Conservation (phyloP, 225 moss, liverwort and hornwort genomes). For the Bryum argenteum region DNA sequence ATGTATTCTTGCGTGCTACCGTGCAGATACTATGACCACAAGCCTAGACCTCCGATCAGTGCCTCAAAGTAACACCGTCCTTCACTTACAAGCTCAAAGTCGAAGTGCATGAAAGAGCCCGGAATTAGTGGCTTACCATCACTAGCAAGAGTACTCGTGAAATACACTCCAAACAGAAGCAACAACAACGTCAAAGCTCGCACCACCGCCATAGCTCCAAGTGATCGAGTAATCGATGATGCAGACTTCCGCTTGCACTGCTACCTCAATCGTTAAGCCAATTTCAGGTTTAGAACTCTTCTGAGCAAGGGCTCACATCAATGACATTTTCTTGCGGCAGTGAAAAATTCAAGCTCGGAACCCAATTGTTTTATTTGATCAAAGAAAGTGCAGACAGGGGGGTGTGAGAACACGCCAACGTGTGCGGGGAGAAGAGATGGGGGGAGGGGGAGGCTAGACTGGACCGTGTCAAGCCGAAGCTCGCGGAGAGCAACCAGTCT, state of each 20-base stretch:
- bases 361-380: background rate
- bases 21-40: background rate
- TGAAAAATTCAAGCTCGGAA: background rate
- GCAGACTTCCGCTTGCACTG: no score
- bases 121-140: constrained; percentile 29
- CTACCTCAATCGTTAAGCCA: no score
- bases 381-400: background rate
- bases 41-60: background rate
- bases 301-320: no score
- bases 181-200: constrained; percentile 27
- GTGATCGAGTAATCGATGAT: no score
- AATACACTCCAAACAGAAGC: constrained; percentile 16
- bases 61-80: no score
- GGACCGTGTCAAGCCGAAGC: background rate
- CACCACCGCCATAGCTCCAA: constrained; percentile 33
- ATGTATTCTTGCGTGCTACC: background rate
- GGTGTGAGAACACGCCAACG: background rate
- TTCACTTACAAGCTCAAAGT: background rate
- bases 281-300: no score
- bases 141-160: constrained; percentile 20
- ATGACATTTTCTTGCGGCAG: background rate
- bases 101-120: background rate
- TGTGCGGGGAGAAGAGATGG: background rate
- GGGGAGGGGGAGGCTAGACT: background rate
- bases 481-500: background rate